A percentile compares a stretch with the other conserved stretches of the same genome.
phyloP scores from a whole-genome alignment of 2,329 filamentous ascomycete genomes.

The Colletotrichum zoysiae region DNA sequence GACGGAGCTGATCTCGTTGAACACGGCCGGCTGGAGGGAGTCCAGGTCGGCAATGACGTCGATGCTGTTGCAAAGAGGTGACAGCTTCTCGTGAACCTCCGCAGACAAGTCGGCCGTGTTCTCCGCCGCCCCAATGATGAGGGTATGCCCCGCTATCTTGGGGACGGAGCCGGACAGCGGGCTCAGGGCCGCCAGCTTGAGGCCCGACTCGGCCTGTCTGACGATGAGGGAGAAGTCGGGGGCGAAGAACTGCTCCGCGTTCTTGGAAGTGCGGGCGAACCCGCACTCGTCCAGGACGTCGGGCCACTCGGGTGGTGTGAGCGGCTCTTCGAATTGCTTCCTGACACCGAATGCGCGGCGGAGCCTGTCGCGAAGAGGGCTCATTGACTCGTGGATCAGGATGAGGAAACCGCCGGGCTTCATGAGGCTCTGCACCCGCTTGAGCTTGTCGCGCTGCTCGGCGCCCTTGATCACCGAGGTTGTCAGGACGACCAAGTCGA shows the following conservation, averaged over 20 bases:
- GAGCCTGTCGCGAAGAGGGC: slow-evolving; percentile 43
- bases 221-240: slow-evolving; percentile 54
- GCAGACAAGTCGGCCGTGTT: slow-evolving; percentile 42
- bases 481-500: slow-evolving; percentile 48
- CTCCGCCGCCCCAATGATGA: slow-evolving; percentile 50
- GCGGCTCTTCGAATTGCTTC: neutral
- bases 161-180: slow-evolving; percentile 31
- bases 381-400: slow-evolving; percentile 45
- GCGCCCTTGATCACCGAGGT: slow-evolving; percentile 50
- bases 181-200: slow-evolving; percentile 43
- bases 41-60: slow-evolving; percentile 46
- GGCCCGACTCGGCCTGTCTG: slow-evolving; percentile 50
- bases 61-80: slow-evolving; percentile 42
- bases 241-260: slow-evolving; percentile 50
- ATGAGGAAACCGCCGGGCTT: slow-evolving; percentile 50
- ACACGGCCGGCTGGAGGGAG: slow-evolving; percentile 34
- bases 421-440: slow-evolving; percentile 47
- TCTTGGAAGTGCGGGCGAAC: slow-evolving; percentile 49
- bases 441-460: slow-evolving; percentile 45
- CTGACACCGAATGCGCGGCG: slow-evolving; percentile 32
- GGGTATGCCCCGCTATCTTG: slow-evolving; percentile 45
- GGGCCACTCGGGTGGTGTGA: slow-evolving; percentile 51
- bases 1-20: slow-evolving; percentile 40
- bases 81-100: slow-evolving; percentile 44
- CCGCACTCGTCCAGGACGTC: slow-evolving; percentile 50